Conservation (phyloP, 768 basidiomycete genomes). For the Leccinum barrowsii region DNA sequence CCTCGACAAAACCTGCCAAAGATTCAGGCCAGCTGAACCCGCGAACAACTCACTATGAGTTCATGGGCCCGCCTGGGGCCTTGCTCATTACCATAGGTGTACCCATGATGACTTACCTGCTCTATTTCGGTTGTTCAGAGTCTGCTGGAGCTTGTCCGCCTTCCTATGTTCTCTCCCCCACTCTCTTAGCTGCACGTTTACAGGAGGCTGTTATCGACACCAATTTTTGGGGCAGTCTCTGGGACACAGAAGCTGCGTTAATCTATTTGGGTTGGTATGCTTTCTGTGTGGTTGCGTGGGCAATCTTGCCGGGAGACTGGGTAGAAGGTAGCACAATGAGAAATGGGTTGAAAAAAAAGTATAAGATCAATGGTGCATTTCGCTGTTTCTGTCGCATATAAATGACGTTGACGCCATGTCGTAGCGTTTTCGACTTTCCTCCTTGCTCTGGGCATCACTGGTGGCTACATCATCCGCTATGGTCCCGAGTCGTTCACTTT, state of each 20-base stretch:
- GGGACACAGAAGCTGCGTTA: conserved; percentile 74
- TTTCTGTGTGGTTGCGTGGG: conserved; percentile 83
- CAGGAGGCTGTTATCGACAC: conserved; percentile 43
- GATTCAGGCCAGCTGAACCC: conserved; percentile 53
- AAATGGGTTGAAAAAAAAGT: conserved; percentile 71
- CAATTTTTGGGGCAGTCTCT: conserved; percentile 71
- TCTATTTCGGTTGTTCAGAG: conserved; percentile 80
- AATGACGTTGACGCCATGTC: not conserved
- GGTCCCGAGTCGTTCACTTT: conserved; percentile 85
- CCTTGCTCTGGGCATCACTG: conserved; percentile 68
- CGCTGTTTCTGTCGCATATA: not conserved
- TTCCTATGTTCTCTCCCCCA: conserved; percentile 35
- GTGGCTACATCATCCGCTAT: conserved; percentile 64
- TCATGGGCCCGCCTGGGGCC: conserved; percentile 79
- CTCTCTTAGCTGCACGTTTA: conserved; percentile 35
- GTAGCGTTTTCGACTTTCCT: conserved; percentile 86
- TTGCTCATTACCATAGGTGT: conserved; percentile 65
- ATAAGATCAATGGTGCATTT: conserved; percentile 90
- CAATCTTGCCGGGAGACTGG: conserved; percentile 68
- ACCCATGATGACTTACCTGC: conserved; percentile 65
- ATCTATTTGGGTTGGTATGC: conserved; percentile 88
- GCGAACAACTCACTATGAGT: conserved; percentile 71
- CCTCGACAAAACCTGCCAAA: conserved; percentile 18
- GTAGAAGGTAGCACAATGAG: conserved; percentile 70
- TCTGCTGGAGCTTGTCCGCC: conserved; percentile 68